A percentile compares a stretch with the other conserved stretches of the same genome.
Conservation (phyloP, 2,329 filamentous ascomycete species). For the Aspergillus viridinutans region DNA sequence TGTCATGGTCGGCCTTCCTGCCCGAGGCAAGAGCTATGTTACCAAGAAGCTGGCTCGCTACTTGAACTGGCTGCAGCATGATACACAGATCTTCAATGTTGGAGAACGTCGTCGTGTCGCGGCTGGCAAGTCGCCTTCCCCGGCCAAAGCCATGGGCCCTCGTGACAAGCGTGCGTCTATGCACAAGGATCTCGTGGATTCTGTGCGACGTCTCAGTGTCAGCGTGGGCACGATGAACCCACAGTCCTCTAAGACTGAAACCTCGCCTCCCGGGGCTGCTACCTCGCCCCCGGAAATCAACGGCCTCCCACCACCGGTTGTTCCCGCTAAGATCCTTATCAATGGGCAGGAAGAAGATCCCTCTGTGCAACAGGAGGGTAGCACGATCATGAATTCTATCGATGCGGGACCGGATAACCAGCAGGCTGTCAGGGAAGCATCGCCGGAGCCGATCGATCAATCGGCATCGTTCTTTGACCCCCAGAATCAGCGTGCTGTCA, state of each 20-base stretch:
- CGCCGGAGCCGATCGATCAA: constrained; percentile 67
- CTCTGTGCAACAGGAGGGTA: constrained; percentile 13
- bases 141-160: constrained; percentile 13
- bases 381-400: constrained; percentile 23
- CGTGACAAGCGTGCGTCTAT: constrained; percentile 25
- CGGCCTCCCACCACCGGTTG: constrained; percentile 36
- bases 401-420: constrained; percentile 20
- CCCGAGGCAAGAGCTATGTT: constrained; percentile 95
- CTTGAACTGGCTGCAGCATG: constrained; percentile 94
- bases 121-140: constrained; percentile 49
- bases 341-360: constrained; percentile 49
- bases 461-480: constrained; percentile 93
- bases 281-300: constrained; percentile 22
- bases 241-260: constrained; percentile 16
- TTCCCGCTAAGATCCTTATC: constrained; percentile 54
- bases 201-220: constrained; percentile 41
- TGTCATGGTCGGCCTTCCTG: constrained; percentile 95
- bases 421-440: constrained; percentile 22
- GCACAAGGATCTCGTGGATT: constrained; percentile 41
- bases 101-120: constrained; percentile 83
- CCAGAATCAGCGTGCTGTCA: constrained; percentile 73
- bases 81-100: constrained; percentile 95
- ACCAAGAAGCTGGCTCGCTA: constrained; percentile 97
- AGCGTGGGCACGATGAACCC: constrained; percentile 29
- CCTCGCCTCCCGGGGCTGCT: constrained; percentile 14